Base-by-base conservation (phyloP, 139 green algal species). In the Trebouxia sp. region DNA sequence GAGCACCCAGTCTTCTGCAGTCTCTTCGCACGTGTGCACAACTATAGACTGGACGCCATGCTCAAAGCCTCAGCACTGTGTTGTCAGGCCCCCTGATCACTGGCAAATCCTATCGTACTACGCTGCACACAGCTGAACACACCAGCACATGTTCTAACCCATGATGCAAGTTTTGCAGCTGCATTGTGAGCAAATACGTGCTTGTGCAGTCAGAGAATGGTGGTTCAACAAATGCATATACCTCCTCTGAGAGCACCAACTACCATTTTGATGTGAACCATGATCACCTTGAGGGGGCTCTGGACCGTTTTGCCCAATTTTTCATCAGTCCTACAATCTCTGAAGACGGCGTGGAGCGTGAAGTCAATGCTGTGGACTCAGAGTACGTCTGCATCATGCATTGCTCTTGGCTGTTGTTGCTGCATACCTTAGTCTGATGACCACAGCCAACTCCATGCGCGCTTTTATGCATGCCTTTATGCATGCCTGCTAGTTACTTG, bases 221-320 rank as follows among this genome's bases (percentile, higher is more conserved):
- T 11, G 95, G 95, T n/a, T 81, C 81, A 76, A 97, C 91, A 37
- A 98, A 98, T 80, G 95, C 95, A 4, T 98, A 92, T 85, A 98
- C 95, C 7, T 58, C 87, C 4, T 82, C 84, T 24, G 87, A 92
- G 82, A 82, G 91, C 87, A 98, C 95, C 53, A 98, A 98, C 87
- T 98, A 97, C 80, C 91, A 97, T 81, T 97, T 98, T 85, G 91
- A 96, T 24, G 84, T 96, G 32, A 95, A 95, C 80, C 89, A 78
- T 77, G 92, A 96, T 12, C 53, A 85, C 38, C 87, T 98, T 56
- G 84, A 87, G 35, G 67, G 78, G 1, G 90, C 93, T 0, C 83
- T 98, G 80, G 94, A 98, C 85, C 87, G 90, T 51, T 92, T 90
- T 58, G 87, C 84, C n/a, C 85, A 95, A 82, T 98, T 98, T 86